Evolutionary conservation across 2,329 filamentous ascomycete species (phyloP).

Genomic region (Thermothelomyces thermophilus): DNA sequence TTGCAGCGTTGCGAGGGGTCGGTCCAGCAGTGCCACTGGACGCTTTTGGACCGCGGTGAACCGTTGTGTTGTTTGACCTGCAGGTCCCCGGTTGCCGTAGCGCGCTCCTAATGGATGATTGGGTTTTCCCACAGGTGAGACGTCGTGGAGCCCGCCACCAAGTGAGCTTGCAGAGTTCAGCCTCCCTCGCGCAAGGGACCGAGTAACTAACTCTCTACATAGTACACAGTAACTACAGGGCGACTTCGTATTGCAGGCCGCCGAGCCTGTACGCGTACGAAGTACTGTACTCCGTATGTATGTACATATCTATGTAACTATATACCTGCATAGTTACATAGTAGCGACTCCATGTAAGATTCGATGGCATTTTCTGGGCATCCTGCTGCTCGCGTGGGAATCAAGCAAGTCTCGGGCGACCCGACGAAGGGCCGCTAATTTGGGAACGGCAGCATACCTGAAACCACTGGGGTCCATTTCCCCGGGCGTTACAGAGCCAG

Average conservation of each 20-base stretch:
- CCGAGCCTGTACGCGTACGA: no score
- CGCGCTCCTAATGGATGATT: constrained; percentile 5
- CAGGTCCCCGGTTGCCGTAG: constrained; percentile 5
- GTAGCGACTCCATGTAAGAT: no score
- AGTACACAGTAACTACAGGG: no score
- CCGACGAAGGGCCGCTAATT: constrained; percentile 1
- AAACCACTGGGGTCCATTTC: constrained; percentile 13
- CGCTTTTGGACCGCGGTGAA: no score
- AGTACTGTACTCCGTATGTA: no score
- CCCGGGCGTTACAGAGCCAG: constrained; percentile 2
- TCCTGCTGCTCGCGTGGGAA: background rate
- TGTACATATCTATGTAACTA: no score
- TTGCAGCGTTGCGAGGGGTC: no score
- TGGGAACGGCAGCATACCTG: constrained; percentile 9
- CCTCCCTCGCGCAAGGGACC: no score
- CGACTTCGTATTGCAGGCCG: constrained; percentile 8
- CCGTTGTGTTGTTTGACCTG: constrained; percentile 1
- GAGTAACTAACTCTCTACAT: no score
- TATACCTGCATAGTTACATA: no score
- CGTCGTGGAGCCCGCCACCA: constrained; percentile 1
- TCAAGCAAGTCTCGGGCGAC: background rate
- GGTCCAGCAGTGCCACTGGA: no score
- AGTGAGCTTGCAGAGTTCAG: background rate
- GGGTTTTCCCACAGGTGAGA: background rate
- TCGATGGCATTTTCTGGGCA: background rate